Percentiles rank a stretch among this genome's conserved stretches.
Evolutionary conservation across 257 asterid species (phyloP).

Genomic region (Plantago major): DNA sequence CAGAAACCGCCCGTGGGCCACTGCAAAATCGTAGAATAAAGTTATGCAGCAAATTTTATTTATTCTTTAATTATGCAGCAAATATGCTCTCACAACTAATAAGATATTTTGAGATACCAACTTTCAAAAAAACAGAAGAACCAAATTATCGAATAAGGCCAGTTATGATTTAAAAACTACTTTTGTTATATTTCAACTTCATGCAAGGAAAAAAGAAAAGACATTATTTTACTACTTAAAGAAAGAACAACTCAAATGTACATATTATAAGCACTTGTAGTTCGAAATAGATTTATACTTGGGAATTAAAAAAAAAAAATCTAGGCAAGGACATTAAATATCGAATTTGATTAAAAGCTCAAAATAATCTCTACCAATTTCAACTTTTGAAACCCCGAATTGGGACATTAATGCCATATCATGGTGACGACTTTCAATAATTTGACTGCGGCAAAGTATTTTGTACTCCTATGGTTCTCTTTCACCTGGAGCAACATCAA

Average conservation of each 20-base stretch:
- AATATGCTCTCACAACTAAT: background rate
- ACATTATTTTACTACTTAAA: no score
- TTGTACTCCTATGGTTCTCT: slow-evolving; percentile 37
- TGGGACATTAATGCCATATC: slow-evolving; percentile 12
- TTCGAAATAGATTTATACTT: no score
- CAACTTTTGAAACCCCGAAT: background rate
- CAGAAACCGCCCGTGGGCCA: slow-evolving; percentile 93
- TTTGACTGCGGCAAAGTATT: slow-evolving; percentile 42
- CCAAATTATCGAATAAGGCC: no score
- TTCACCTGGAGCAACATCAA: slow-evolving; percentile 36
- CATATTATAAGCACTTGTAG: no score
- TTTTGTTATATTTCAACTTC: no score
- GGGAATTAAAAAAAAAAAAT: no score
- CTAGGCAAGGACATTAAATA: no score
- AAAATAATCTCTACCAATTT: background rate
- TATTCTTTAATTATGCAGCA: background rate
- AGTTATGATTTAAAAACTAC: no score
- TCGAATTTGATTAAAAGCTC: background rate
- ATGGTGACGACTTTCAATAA: slow-evolving; percentile 16
- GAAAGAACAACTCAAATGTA: no score
- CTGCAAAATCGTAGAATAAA: slow-evolving; percentile 34
- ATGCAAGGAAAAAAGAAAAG: no score
- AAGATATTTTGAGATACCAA: no score
- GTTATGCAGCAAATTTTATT: background rate
- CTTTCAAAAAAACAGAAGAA: no score